Conservation (phyloP, 768 basidiomycete species). For the Gelatoporia subvermispora region DNA sequence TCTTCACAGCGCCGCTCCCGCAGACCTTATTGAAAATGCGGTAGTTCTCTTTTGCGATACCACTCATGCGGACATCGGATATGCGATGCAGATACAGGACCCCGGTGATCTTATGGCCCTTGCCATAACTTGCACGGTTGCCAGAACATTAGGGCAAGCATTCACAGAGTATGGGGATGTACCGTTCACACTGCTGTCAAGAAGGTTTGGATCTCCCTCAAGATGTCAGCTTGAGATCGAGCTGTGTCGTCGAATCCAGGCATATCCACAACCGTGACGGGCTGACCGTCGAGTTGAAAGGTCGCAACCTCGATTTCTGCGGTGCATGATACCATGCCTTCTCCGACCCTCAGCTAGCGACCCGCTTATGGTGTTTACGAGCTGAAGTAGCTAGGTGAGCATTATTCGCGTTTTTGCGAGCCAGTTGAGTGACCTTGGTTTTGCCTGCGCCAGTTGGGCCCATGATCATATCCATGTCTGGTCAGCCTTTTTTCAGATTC, state of each 20-base stretch:
- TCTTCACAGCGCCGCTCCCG: conserved; percentile 23
- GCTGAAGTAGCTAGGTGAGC: conserved; percentile 6
- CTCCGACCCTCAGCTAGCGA: conserved; percentile 11
- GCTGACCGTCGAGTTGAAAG: conserved; percentile 11
- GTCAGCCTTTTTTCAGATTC: too few species aligned
- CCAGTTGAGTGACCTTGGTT: conserved; percentile 9
- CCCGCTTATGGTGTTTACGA: conserved; percentile 18
- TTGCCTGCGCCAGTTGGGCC: conserved; percentile 19
- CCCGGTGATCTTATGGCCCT: conserved; percentile 20
- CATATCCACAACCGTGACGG: conserved; percentile 17
- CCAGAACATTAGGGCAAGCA: not conserved
- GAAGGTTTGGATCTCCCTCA: conserved; percentile 8
- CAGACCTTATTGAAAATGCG: conserved; percentile 32
- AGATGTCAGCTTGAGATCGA: conserved; percentile 12
- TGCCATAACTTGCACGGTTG: conserved; percentile 2
- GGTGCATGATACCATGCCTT: conserved; percentile 17
- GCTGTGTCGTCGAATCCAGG: conserved; percentile 22
- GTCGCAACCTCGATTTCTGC: conserved; percentile 8
- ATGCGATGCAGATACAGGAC: conserved; percentile 33
- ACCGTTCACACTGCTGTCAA: not conserved
- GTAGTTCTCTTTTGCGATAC: conserved; percentile 26
- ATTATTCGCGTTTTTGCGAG: too few species aligned
- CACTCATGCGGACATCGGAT: conserved; percentile 30
- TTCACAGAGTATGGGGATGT: not conserved
- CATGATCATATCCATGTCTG: conserved; percentile 6